Base-by-base conservation (phyloP, 2,329 filamentous ascomycete genomes). In the Penicillium janthinellum region DNA sequence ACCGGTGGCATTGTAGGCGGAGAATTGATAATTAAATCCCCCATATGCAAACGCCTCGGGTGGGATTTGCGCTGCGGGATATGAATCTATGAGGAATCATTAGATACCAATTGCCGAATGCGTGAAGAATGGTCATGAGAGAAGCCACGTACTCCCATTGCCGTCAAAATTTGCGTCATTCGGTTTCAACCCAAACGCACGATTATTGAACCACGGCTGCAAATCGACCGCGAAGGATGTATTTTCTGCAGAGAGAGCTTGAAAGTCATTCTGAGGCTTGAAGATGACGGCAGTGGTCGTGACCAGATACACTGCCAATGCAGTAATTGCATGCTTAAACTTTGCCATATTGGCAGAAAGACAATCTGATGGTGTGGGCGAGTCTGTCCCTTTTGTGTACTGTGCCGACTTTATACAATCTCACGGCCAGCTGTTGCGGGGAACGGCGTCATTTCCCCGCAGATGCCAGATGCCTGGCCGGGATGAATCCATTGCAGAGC, bases 141-240 rank as follows among this genome's bases (percentile, higher is more conserved):
- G 39, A 10, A n/a, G 41, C 31, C 55, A 48, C 62, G 48, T 66
- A 66, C 74, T 68, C 41, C 61, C 60, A 22, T 70, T 42, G n/a
- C 69, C 73, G 61, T 77, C 75, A 49, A 73, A 77, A 45, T 72
- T 60, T 0, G 75, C 73, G 51, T 77, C 75, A 44, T 72, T 72
- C 8, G 75, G 70, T 10, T 58, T 67, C 62, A 73, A 66, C 6
- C 70, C 75, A 63, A 77, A 78, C 0, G 68, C 75, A 28, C 73
- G 70, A 51, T 77, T 78, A 61, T 77, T 74, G 62, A 70, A 63
- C n/a, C 54, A 61, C 8, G 56, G 51, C 8, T 53, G 45, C 22
- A 63, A n/a, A 37, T 65, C 54, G n/a, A 67, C 41, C 1, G 65
- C 31, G 5, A 67, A 56, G 7, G 65, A 62, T 6, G 39, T 7